phyloP scores from a whole-genome alignment of 2,329 filamentous ascomycete genomes.

The Fusarium devonianum region DNA sequence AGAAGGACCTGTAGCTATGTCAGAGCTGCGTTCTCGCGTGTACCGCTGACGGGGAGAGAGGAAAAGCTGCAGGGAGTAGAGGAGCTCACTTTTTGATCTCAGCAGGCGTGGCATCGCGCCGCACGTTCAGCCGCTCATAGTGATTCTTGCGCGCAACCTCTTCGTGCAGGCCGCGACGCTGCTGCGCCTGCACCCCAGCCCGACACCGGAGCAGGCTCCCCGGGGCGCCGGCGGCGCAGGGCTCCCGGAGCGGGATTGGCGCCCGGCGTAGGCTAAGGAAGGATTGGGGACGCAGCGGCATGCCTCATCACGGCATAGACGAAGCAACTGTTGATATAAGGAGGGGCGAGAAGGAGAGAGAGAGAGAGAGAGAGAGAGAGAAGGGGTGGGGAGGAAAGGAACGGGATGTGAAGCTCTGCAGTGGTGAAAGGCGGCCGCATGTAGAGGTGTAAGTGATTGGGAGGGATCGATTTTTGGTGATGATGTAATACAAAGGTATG shows the following conservation, averaged over 20 bases:
- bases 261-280: slow-evolving; percentile 36
- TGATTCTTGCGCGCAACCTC: slow-evolving; percentile 61
- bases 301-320: slow-evolving; percentile 64
- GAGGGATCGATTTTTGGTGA: slow-evolving; percentile 34
- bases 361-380: neutral
- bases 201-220: slow-evolving; percentile 34
- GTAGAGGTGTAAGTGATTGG: slow-evolving; percentile 6
- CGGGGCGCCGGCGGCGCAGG: slow-evolving; percentile 6
- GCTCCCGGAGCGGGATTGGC: slow-evolving; percentile 31
- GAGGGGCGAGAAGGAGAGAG: neutral
- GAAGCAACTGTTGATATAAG: no score
- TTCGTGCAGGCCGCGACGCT: slow-evolving; percentile 29
- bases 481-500: slow-evolving; percentile 43
- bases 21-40: slow-evolving; percentile 1
- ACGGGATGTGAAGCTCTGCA: no score
- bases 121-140: slow-evolving; percentile 83
- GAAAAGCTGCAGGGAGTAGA: no score
- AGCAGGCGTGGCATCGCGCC: slow-evolving; percentile 69
- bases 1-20: slow-evolving; percentile 70
- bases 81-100: slow-evolving; percentile 81
- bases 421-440: slow-evolving; percentile 4
- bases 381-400: neutral
- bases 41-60: no score
- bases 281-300: slow-evolving; percentile 58
- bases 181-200: slow-evolving; percentile 19